phyloP scores from a whole-genome alignment of 257 asterid species.

The Dorcoceras hygrometricum region DNA sequence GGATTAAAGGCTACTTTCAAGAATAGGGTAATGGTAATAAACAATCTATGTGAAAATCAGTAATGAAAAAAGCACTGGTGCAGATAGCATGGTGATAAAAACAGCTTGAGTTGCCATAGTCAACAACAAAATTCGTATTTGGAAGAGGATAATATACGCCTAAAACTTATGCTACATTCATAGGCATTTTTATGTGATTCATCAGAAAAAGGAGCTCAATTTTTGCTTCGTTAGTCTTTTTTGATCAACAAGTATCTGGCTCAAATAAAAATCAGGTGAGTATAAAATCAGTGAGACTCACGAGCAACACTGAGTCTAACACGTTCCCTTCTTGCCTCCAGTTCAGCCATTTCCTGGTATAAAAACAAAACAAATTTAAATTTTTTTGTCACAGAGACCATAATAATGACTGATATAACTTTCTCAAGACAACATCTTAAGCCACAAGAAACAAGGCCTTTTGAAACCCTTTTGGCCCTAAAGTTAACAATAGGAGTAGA shows the following conservation, averaged over 20 bases:
- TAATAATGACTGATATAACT: background rate
- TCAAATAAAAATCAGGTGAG: slow-evolving; percentile 13
- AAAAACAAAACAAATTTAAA: slow-evolving; percentile 19
- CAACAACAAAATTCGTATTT: background rate
- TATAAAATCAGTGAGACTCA: slow-evolving; percentile 37
- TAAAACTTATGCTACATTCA: background rate
- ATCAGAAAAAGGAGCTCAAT: background rate
- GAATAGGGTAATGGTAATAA: slow-evolving; percentile 4
- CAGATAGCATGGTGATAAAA: background rate
- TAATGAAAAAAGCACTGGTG: too few species aligned
- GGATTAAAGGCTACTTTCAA: slow-evolving; percentile 13
- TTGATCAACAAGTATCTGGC: slow-evolving; percentile 19
- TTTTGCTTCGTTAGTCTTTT: background rate
- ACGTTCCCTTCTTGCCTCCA: slow-evolving; percentile 87
- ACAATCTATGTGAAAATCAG: background rate
- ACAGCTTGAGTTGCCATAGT: background rate
- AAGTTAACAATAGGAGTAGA: background rate
- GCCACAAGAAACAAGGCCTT: slow-evolving; percentile 13
- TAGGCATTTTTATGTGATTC: background rate
- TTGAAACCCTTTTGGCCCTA: slow-evolving; percentile 2
- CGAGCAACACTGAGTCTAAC: slow-evolving; percentile 80
- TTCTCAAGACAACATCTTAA: background rate
- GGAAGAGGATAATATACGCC: background rate
- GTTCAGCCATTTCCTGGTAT: slow-evolving; percentile 81
- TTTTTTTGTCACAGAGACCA: slow-evolving; percentile 10